These are phyloP conservation scores for Ajuga chamaepitys DNA, from an alignment of 257 asterid species.

Conservation along the genomic window DNA sequence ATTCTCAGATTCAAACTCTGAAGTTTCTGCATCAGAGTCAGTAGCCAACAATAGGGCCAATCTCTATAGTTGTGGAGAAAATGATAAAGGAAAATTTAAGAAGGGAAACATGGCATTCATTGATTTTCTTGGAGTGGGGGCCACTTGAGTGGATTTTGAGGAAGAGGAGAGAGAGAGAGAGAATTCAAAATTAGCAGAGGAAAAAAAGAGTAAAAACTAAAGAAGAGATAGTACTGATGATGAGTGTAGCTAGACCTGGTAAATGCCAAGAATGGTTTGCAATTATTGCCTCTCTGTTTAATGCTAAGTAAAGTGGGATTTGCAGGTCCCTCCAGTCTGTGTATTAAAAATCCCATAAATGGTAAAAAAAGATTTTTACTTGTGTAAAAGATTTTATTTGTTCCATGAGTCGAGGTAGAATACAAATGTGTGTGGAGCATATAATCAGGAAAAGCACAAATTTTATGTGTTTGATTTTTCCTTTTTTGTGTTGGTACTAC, in stretches of 20 bases:
- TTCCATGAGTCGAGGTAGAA: neutral
- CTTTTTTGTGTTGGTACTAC: neutral
- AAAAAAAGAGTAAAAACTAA: neutral
- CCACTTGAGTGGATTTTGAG: conserved; percentile 23
- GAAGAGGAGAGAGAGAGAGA: neutral
- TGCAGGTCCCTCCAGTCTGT: conserved; percentile 9
- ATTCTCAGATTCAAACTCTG: conserved; percentile 43
- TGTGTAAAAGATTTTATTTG: conserved; percentile 9
- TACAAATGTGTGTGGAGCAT: conserved; percentile 3
- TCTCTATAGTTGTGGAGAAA: conserved; percentile 27
- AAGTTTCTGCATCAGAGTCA: conserved; percentile 37
- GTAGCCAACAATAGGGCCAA: conserved; percentile 36
- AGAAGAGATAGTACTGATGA: conserved; percentile 1
- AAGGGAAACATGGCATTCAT: conserved; percentile 31
- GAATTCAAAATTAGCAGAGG: neutral
- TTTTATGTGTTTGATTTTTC: neutral
- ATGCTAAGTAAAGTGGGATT: conserved; percentile 16
- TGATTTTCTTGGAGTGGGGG: conserved; percentile 62
- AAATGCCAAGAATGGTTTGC: conserved; percentile 14
- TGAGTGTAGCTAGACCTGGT: conserved; percentile 14
- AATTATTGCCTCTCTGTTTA: conserved; percentile 22
- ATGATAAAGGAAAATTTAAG: conserved; percentile 15
- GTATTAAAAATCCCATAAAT: conserved; percentile 23
- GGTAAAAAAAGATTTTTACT: conserved; percentile 12
- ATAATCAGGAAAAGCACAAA: conserved; percentile 6